Conservation (phyloP, 768 basidiomycete species). For the Fistulinella prunicolor region DNA sequence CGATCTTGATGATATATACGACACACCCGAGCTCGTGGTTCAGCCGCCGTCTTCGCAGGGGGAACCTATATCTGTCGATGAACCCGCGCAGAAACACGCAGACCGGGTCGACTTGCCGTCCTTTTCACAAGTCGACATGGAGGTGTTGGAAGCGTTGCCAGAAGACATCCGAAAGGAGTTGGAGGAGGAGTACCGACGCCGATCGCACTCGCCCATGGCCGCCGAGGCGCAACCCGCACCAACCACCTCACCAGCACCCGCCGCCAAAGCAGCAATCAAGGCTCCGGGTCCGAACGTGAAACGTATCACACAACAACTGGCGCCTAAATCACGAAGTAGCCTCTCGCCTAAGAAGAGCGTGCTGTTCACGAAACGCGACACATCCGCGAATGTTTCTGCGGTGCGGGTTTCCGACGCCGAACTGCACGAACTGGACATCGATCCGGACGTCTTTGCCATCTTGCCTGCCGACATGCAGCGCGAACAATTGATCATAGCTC, state of each 20-base stretch:
- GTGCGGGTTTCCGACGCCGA: slow-evolving; percentile 53
- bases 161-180: slow-evolving; percentile 67
- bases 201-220: slow-evolving; percentile 49
- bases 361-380: slow-evolving; percentile 37
- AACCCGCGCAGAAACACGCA: slow-evolving; percentile 9
- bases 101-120: slow-evolving; percentile 51
- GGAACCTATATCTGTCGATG: slow-evolving; percentile 10
- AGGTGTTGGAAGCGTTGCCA: slow-evolving; percentile 69
- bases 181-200: slow-evolving; percentile 61
- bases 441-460: slow-evolving; percentile 63
- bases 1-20: not conserved
- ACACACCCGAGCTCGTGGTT: slow-evolving; percentile 22
- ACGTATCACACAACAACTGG: slow-evolving; percentile 62
- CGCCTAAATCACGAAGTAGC: slow-evolving; percentile 47
- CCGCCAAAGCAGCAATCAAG: slow-evolving; percentile 26
- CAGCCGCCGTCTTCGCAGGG: slow-evolving; percentile 36
- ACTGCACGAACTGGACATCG: slow-evolving; percentile 64
- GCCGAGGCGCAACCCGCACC: slow-evolving; percentile 7
- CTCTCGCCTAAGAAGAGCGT: slow-evolving; percentile 38
- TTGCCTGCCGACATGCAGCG: slow-evolving; percentile 68
- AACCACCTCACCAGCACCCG: slow-evolving; percentile 7
- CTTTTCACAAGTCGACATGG: slow-evolving; percentile 72
- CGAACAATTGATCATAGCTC: slow-evolving; percentile 66
- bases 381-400: slow-evolving; percentile 24
- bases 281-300: slow-evolving; percentile 44